Evolutionary conservation across 352 stramenopile genomes (phyloP).

Genomic region (Thraustotheca clavata): DNA sequence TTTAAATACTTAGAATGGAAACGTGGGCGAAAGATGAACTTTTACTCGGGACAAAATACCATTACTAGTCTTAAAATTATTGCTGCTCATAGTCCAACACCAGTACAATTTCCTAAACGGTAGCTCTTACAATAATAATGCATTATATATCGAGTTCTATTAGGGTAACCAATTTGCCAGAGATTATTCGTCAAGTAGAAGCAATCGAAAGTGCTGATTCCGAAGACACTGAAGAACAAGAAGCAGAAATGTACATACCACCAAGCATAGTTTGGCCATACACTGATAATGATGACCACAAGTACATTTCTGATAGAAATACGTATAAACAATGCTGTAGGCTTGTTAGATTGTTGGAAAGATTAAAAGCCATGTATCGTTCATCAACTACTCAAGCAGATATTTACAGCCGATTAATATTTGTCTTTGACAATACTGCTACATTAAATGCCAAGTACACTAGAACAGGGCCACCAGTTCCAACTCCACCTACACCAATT

Average conservation of each 20-base stretch:
- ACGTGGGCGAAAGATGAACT: conserved; percentile 8
- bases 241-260: conserved; percentile 11
- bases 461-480: not conserved
- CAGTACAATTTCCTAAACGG: not conserved
- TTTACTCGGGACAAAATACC: not conserved
- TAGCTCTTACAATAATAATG: not conserved
- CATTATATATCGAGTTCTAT: not conserved
- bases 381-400: not conserved
- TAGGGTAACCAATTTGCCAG: conserved; percentile 12
- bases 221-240: not conserved
- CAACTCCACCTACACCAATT: not conserved
- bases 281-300: no score
- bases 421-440: conserved; percentile 12
- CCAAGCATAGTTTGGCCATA: conserved; percentile 17
- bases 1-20: conserved; percentile 14
- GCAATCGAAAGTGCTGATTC: not conserved
- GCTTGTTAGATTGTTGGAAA: not conserved
- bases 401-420: conserved; percentile 16
- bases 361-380: not conserved
- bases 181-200: conserved; percentile 13
- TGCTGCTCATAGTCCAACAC: not conserved
- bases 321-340: not conserved
- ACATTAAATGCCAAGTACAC: conserved; percentile 20
- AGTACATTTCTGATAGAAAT: conserved; percentile 2
- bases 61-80: conserved; percentile 13